A percentile compares a stretch with the other conserved stretches of the same genome.
These are phyloP conservation scores for Solidago caesia DNA, from an alignment of 129 eudicot species.

Conservation along the genomic window DNA sequence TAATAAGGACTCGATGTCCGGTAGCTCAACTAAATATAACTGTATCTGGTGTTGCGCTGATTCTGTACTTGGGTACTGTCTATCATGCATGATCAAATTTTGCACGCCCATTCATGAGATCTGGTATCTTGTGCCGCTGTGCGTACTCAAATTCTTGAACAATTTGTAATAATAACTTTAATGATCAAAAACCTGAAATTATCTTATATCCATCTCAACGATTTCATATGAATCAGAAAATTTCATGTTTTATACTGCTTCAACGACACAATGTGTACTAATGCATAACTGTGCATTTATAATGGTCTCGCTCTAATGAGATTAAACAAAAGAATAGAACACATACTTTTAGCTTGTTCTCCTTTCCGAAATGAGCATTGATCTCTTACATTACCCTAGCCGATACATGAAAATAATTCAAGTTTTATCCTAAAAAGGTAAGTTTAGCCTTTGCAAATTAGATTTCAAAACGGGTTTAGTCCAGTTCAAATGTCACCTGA, in stretches of 20 bases:
- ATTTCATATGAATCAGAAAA: background rate
- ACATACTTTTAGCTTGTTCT: background rate
- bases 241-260: background rate
- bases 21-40: no score
- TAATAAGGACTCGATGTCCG: no score
- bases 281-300: background rate
- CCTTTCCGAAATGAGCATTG: background rate
- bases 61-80: no score
- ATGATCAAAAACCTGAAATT: no score
- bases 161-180: no score
- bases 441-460: background rate
- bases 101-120: no score
- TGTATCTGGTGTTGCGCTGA: no score
- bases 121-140: no score
- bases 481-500: background rate
- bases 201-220: no score
- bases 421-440: background rate
- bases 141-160: no score
- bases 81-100: no score
- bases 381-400: background rate
- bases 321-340: background rate
- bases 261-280: background rate
- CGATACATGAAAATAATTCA: background rate
- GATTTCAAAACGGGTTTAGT: background rate
- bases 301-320: background rate